A percentile compares a stretch with the other conserved stretches of the same genome.
Evolutionary conservation across 2,329 filamentous ascomycete species (phyloP).

Genomic region (Elsinoe necatrix): DNA sequence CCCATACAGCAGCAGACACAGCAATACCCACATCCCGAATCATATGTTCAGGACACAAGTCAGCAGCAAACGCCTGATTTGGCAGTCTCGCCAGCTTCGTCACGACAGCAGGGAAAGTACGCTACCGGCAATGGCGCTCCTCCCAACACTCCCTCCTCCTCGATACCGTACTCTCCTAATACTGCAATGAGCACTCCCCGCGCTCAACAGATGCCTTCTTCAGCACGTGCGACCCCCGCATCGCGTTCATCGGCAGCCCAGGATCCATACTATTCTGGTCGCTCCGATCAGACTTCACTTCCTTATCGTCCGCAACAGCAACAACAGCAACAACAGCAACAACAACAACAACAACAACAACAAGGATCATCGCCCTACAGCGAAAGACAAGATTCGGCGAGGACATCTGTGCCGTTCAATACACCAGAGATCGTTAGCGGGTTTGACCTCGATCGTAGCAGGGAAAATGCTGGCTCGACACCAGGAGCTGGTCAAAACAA

Average conservation of each 20-base stretch:
- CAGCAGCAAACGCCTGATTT: constrained; percentile 19
- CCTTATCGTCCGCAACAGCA: constrained; percentile 20
- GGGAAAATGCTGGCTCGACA: constrained; percentile 21
- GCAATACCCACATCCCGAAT: constrained; percentile 22
- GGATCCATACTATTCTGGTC: constrained; percentile 49
- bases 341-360: constrained; percentile 20
- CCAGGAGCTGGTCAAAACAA: constrained; percentile 23
- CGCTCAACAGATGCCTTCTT: constrained; percentile 36
- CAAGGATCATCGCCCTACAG: constrained; percentile 23
- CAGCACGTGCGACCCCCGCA: constrained; percentile 27
- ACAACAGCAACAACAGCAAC: constrained; percentile 20
- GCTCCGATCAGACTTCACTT: constrained; percentile 21
- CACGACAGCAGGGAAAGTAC: constrained; percentile 31
- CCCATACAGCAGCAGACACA: constrained; percentile 23
- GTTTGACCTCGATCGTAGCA: constrained; percentile 33
- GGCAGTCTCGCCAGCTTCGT: constrained; percentile 30
- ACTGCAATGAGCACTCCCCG: constrained; percentile 38
- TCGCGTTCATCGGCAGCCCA: constrained; percentile 63
- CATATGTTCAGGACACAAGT: constrained; percentile 12
- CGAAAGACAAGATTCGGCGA: constrained; percentile 21
- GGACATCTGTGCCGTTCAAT: constrained; percentile 26
- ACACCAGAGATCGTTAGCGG: constrained; percentile 35
- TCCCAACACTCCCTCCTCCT: constrained; percentile 34
- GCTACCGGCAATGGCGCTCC: constrained; percentile 34
- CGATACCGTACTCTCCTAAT: constrained; percentile 25